Base-by-base conservation (phyloP, 2,329 filamentous ascomycete genomes). In the Acarospora socialis region DNA sequence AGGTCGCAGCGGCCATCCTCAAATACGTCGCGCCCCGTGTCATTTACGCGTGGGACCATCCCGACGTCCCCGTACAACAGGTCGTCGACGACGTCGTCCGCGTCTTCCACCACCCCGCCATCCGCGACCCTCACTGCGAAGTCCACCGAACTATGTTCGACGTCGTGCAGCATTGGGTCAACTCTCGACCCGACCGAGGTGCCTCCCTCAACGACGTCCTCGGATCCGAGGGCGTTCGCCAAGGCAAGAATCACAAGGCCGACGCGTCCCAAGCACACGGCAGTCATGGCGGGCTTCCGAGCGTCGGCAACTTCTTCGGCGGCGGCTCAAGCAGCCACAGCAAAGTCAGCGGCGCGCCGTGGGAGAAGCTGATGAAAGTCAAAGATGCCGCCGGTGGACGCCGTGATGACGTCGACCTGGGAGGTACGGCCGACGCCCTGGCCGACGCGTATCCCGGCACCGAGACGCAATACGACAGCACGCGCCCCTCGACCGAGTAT, bases 11-110 rank as follows among this genome's bases (percentile, higher is more conserved):
- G 4, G 75, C 73, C 0, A 79, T 93, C 36, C 59, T 95, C 15
- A 75, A 92, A 61, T 95, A 92, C 46, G 73, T 80, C 19, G 81
- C 84, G 2, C 87, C 87, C 2, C 80, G 87, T 20, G 61, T 95
- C 28, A 66, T 98, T 13, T 92, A 87, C 50, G 87, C 86, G 3
- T 95, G 86, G 83, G 81, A 95, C 42, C 81, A 95, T 51, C 71
- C 79, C 3, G 73, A 77, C 25, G 75, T 93, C 1, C 73, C 82
- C 0, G 77, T 90, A 3, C 71, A 92, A 21, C 80, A 92, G 54
- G 78, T 95, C 1, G 65, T 86, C 40, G 65, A 81, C 40, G 87
- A 95, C 44, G 73, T 92, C 23, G 60, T 84, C 28, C 71, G 72
- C 15, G 75, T 82, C 7, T 92, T 95, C 60, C 90, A 98, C 53